Evolutionary conservation across 2,329 filamentous ascomycete genomes (phyloP).

Genomic region (Cladosporium velox): DNA sequence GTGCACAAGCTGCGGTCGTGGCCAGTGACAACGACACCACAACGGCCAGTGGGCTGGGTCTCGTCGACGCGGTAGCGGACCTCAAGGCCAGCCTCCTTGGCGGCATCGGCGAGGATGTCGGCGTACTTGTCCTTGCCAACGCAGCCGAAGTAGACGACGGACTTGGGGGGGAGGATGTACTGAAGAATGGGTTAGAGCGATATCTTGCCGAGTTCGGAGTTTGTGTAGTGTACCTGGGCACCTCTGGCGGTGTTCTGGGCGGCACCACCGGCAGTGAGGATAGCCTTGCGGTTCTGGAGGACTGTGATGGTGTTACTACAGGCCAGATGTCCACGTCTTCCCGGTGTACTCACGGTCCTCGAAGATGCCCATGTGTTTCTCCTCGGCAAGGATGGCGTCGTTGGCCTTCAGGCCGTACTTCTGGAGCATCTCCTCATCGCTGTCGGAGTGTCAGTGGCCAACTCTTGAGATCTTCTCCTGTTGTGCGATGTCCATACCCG

Average conservation of each 20-base stretch:
- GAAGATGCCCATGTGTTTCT: constrained; percentile 85
- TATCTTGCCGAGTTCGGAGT: not conserved
- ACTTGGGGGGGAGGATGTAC: constrained; percentile 90
- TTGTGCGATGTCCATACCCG: not conserved
- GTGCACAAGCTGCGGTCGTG: constrained; percentile 95
- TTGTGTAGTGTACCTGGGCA: constrained; percentile 61
- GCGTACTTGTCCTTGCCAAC: constrained; percentile 96
- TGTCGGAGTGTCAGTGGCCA: constrained; percentile 44
- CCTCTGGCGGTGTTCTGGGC: constrained; percentile 97
- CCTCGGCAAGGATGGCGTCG: constrained; percentile 94
- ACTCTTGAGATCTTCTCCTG: not conserved
- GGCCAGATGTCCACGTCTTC: constrained; percentile 46
- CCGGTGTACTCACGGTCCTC: constrained; percentile 60
- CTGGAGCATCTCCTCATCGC: constrained; percentile 78
- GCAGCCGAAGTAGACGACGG: constrained; percentile 89
- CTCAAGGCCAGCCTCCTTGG: constrained; percentile 82
- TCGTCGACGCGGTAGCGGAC: constrained; percentile 94
- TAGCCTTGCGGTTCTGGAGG: constrained; percentile 86
- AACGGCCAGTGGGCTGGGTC: constrained; percentile 82
- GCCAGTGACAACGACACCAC: constrained; percentile 94
- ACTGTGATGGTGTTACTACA: constrained; percentile 10
- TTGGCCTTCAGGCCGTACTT: constrained; percentile 95
- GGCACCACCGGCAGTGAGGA: constrained; percentile 92
- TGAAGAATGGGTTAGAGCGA: constrained; percentile 34
- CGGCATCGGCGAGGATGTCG: constrained; percentile 81